Evolutionary conservation across 2,329 filamentous ascomycete genomes (phyloP).

Genomic region (Madurella fahalii): DNA sequence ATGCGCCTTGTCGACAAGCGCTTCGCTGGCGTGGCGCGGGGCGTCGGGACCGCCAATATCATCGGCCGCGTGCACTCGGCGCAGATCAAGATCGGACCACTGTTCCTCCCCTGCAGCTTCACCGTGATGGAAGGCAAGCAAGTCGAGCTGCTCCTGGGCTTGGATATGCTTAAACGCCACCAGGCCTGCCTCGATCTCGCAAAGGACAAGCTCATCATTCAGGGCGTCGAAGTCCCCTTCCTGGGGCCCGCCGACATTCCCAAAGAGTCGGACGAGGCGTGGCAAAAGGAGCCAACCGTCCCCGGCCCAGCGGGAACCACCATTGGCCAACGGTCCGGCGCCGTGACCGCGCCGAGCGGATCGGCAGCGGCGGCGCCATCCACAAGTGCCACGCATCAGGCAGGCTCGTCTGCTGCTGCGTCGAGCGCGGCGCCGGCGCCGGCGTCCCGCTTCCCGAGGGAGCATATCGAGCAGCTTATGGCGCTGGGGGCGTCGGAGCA

Average conservation of each 20-base stretch:
- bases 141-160: constrained; percentile 84
- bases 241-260: constrained; percentile 91
- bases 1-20: constrained; percentile 92
- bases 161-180: constrained; percentile 96
- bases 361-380: constrained; percentile 23
- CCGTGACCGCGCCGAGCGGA: constrained; percentile 43
- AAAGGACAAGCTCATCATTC: constrained; percentile 80
- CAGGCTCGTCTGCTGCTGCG: constrained; percentile 27
- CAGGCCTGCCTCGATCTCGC: constrained; percentile 88
- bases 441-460: constrained; percentile 46
- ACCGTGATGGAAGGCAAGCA: constrained; percentile 99
- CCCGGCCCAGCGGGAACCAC: constrained; percentile 83
- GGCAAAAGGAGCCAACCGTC: constrained; percentile 76
- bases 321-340: constrained; percentile 79
- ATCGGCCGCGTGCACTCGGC: constrained; percentile 93
- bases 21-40: constrained; percentile 86
- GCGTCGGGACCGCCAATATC: constrained; percentile 91
- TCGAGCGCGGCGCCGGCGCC: constrained; percentile 26
- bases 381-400: constrained; percentile 26
- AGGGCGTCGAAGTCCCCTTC: constrained; percentile 83
- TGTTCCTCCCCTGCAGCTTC: constrained; percentile 89
- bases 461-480: constrained; percentile 70
- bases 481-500: constrained; percentile 72
- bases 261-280: constrained; percentile 69
- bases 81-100: constrained; percentile 85